These are phyloP conservation scores for Clonostachys byssicola DNA, from an alignment of 2,329 filamentous ascomycete species.

Conservation along the genomic window DNA sequence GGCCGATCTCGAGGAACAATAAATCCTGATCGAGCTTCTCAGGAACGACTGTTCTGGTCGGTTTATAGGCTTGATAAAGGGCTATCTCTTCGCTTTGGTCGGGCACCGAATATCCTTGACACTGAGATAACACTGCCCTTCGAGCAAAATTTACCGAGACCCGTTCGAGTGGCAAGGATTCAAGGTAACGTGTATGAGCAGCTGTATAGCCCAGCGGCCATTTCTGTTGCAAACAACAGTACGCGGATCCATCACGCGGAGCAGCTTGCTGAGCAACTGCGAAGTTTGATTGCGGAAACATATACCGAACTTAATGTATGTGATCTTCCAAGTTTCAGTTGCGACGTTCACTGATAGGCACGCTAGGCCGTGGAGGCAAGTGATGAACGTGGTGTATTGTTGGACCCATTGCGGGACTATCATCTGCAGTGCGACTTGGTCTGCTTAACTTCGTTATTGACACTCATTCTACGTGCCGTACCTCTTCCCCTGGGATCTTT, in stretches of 20 bases:
- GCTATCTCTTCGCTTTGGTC: constrained; percentile 25
- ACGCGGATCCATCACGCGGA: too few relatives aligned
- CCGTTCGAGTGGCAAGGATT: constrained; percentile 12
- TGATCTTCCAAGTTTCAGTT: too few relatives aligned
- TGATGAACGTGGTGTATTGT: too few relatives aligned
- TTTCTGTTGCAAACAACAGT: too few relatives aligned
- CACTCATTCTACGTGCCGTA: constrained; percentile 22
- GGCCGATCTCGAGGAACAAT: too few relatives aligned
- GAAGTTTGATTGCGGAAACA: too few relatives aligned
- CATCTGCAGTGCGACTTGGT: constrained; percentile 25
- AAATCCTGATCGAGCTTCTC: too few relatives aligned
- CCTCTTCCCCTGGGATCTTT: background rate
- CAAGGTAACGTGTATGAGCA: constrained; percentile 24
- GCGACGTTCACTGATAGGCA: background rate
- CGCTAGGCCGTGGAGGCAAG: background rate
- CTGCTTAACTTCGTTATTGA: constrained; percentile 24
- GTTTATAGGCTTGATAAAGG: constrained; percentile 27
- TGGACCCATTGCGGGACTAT: constrained; percentile 16
- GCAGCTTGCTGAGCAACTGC: too few relatives aligned
- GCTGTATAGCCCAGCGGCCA: constrained; percentile 19
- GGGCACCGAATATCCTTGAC: constrained; percentile 24
- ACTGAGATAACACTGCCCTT: constrained; percentile 16
- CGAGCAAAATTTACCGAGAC: constrained; percentile 8
- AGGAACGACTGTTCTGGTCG: constrained; percentile 22
- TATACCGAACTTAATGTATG: too few relatives aligned